Evolutionary conservation across 116 monocot genomes (phyloP).

Genomic region (Zostera marina): DNA sequence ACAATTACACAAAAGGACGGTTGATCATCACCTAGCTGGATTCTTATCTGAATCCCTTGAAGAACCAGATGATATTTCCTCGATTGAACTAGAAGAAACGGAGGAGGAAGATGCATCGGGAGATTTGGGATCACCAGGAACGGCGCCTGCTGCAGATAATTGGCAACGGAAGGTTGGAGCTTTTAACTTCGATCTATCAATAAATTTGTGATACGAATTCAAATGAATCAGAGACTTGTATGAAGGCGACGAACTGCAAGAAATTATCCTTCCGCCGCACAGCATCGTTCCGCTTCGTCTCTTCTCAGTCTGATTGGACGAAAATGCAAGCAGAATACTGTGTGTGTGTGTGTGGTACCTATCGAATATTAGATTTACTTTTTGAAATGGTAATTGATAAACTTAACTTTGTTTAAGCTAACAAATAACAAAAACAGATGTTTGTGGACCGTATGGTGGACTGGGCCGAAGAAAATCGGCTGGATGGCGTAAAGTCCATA

Average conservation of each 20-base stretch:
- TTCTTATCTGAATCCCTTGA: constrained; percentile 21
- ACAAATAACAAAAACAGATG: no score
- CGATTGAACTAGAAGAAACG: constrained; percentile 7
- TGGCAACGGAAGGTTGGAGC: constrained; percentile 11
- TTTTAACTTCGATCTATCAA: not conserved
- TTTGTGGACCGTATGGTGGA: no score
- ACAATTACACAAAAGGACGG: not conserved
- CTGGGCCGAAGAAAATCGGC: no score
- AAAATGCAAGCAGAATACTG: no score
- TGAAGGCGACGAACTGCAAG: not conserved
- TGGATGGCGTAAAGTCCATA: no score
- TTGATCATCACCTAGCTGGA: constrained; percentile 16
- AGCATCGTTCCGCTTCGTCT: constrained; percentile 22
- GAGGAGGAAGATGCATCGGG: not conserved
- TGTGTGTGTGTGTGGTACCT: no score
- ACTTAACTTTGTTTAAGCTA: no score
- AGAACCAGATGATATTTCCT: not conserved
- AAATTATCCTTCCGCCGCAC: constrained; percentile 40
- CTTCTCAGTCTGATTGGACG: not conserved
- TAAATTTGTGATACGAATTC: no score
- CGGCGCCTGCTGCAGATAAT: constrained; percentile 11
- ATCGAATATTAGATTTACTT: no score
- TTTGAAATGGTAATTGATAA: no score
- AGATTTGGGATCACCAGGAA: not conserved
- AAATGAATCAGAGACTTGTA: not conserved